Evolutionary conservation across 2,329 filamentous ascomycete genomes (phyloP).

Genomic region (Aspergillus sp.): DNA sequence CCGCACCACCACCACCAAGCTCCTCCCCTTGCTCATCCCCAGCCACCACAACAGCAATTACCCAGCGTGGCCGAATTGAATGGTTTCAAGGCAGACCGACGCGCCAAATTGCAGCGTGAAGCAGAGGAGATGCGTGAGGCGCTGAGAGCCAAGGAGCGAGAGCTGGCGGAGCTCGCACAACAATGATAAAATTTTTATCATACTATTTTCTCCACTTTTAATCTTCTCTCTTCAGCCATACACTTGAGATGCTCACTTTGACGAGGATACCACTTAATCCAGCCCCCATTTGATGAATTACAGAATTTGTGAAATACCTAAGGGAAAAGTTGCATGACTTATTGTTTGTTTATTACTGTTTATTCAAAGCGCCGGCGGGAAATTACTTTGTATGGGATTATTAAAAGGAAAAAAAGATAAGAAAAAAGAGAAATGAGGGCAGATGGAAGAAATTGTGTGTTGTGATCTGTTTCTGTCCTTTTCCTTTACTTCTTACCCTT

Average conservation of each 20-base stretch:
- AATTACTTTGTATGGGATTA: no score
- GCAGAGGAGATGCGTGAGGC: slow-evolving; percentile 71
- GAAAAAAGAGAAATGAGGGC: no score
- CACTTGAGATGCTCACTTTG: no score
- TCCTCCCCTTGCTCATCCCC: slow-evolving; percentile 14
- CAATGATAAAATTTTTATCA: neutral
- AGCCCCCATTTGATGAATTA: slow-evolving; percentile 6
- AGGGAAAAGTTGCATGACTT: slow-evolving; percentile 4
- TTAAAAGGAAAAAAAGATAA: no score
- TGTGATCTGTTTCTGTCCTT: no score
- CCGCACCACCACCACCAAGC: slow-evolving; percentile 19
- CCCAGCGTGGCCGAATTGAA: slow-evolving; percentile 43
- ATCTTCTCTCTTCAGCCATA: neutral
- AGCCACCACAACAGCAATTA: slow-evolving; percentile 20
- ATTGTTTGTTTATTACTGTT: slow-evolving; percentile 4
- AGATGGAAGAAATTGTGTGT: no score
- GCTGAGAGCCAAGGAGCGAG: slow-evolving; percentile 68
- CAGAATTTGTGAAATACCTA: slow-evolving; percentile 8
- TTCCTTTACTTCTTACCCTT: no score
- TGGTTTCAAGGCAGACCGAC: slow-evolving; percentile 55
- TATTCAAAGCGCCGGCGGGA: slow-evolving; percentile 17
- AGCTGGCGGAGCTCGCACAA: slow-evolving; percentile 54
- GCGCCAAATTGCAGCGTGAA: slow-evolving; percentile 64
- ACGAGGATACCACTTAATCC: slow-evolving; percentile 11
- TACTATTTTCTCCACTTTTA: slow-evolving; percentile 8